phyloP scores from a whole-genome alignment of 2,329 filamentous ascomycete species.

The Chrysoporthe cubensis region DNA sequence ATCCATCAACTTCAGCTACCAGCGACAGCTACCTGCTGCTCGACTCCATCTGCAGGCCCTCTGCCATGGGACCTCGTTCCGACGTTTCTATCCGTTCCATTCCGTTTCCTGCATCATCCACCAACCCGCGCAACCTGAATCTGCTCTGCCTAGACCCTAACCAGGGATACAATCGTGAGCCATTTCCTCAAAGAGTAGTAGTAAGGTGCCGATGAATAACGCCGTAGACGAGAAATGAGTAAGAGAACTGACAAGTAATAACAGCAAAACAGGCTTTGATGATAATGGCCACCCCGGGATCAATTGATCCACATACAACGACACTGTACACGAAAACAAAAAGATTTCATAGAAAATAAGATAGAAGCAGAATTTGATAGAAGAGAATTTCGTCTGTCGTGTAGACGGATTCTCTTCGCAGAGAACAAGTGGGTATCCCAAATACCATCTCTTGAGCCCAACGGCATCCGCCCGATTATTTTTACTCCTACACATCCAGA shows the following conservation, averaged over 20 bases:
- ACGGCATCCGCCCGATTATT: slow-evolving; percentile 14
- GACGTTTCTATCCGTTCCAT: background rate
- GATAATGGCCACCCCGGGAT: background rate
- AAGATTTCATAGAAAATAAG: slow-evolving; percentile 17
- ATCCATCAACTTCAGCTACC: slow-evolving; percentile 15
- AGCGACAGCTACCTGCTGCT: background rate
- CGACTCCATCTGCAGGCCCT: background rate
- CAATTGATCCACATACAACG: slow-evolving; percentile 21
- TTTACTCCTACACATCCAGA: slow-evolving; percentile 16
- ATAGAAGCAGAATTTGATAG: slow-evolving; percentile 3
- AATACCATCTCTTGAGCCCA: slow-evolving; percentile 19
- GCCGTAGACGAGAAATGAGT: slow-evolving; percentile 3
- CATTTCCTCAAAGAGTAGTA: slow-evolving; percentile 12
- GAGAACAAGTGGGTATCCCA: slow-evolving; percentile 21
- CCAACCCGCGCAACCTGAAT: background rate
- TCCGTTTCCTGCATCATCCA: background rate
- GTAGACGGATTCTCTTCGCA: slow-evolving; percentile 14
- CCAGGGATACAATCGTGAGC: slow-evolving; percentile 21
- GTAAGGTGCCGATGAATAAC: slow-evolving; percentile 7
- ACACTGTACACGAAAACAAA: slow-evolving; percentile 21
- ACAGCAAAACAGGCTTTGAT: slow-evolving; percentile 10
- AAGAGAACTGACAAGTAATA: background rate
- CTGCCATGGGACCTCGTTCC: background rate
- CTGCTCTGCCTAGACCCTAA: slow-evolving; percentile 18
- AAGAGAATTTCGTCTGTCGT: slow-evolving; percentile 18